Conservation (phyloP, 768 basidiomycete genomes). For the Chlorophyllum brunneum region DNA sequence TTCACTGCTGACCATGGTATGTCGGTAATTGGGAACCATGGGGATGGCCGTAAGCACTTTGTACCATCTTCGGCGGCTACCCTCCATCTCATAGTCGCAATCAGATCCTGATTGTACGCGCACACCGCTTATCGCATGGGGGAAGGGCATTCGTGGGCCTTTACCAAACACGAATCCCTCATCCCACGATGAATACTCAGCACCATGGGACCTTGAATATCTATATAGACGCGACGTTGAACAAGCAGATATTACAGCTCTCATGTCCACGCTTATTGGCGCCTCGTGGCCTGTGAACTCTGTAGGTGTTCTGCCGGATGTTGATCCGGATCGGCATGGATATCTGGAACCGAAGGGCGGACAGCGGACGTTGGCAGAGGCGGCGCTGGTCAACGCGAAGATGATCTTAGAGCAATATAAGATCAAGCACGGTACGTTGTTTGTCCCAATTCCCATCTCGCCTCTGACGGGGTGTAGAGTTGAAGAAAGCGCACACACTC, state of each 20-base stretch:
- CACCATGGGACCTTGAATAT: slow-evolving; percentile 55
- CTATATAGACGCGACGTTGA: slow-evolving; percentile 71
- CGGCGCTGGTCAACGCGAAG: slow-evolving; percentile 63
- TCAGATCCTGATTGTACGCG: slow-evolving; percentile 85
- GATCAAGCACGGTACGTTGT: slow-evolving; percentile 63
- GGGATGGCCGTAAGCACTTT: slow-evolving; percentile 65
- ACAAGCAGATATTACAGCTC: slow-evolving; percentile 76
- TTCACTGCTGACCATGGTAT: slow-evolving; percentile 92
- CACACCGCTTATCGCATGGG: slow-evolving; percentile 83
- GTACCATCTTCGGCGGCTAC: neutral
- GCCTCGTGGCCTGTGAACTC: slow-evolving; percentile 77
- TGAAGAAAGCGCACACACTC: slow-evolving; percentile 54
- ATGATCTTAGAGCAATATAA: slow-evolving; percentile 75
- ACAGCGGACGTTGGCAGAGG: slow-evolving; percentile 46
- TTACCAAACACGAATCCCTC: slow-evolving; percentile 49
- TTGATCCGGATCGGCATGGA: slow-evolving; percentile 55
- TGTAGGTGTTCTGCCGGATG: slow-evolving; percentile 77
- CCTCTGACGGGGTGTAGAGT: slow-evolving; percentile 33
- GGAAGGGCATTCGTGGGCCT: slow-evolving; percentile 71
- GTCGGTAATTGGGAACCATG: slow-evolving; percentile 85
- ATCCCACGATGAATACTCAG: slow-evolving; percentile 70
- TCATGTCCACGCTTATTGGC: slow-evolving; percentile 76
- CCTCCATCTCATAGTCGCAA: neutral
- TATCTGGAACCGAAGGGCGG: slow-evolving; percentile 48
- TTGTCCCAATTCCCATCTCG: neutral